These are phyloP conservation scores for Trypanosoma scelopori DNA, from an alignment of 208 protist species.

Conservation along the genomic window DNA sequence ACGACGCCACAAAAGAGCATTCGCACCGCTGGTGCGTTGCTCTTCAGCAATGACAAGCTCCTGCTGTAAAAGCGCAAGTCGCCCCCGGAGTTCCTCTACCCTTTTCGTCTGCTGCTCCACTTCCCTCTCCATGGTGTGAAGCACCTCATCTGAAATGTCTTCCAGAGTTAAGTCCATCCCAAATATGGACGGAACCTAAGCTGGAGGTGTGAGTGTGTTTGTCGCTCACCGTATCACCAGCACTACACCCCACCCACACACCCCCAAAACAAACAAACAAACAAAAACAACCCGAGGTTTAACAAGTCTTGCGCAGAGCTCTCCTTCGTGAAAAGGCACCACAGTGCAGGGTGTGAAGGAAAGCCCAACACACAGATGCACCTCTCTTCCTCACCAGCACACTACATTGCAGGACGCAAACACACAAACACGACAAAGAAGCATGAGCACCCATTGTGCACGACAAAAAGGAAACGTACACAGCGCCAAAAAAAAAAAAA, in stretches of 20 bases:
- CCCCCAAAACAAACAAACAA: too few species aligned
- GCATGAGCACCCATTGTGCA: too few species aligned
- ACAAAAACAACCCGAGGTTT: background rate
- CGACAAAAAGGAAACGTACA: too few species aligned
- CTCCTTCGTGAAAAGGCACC: background rate
- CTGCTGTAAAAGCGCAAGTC: constrained; percentile 50
- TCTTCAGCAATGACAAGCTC: constrained; percentile 77
- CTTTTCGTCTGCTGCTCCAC: constrained; percentile 39
- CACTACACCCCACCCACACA: background rate
- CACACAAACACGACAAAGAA: too few species aligned
- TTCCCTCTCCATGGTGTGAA: constrained; percentile 38
- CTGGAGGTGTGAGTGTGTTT: too few species aligned
- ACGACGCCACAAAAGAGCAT: constrained; percentile 74
- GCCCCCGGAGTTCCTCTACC: constrained; percentile 61
- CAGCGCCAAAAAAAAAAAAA: background rate
- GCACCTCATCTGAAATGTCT: constrained; percentile 46
- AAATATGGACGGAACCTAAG: too few species aligned
- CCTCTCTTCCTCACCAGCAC: too few species aligned
- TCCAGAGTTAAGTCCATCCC: constrained; percentile 24
- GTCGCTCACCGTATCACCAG: too few species aligned
- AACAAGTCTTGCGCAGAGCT: background rate
- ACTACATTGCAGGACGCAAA: too few species aligned
- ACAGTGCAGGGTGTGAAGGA: too few species aligned
- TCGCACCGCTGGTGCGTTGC: constrained; percentile 50
- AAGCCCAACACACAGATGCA: too few species aligned